Base-by-base conservation (phyloP, 1,284 basidiomycete genomes). In the Puccinia hordei region DNA sequence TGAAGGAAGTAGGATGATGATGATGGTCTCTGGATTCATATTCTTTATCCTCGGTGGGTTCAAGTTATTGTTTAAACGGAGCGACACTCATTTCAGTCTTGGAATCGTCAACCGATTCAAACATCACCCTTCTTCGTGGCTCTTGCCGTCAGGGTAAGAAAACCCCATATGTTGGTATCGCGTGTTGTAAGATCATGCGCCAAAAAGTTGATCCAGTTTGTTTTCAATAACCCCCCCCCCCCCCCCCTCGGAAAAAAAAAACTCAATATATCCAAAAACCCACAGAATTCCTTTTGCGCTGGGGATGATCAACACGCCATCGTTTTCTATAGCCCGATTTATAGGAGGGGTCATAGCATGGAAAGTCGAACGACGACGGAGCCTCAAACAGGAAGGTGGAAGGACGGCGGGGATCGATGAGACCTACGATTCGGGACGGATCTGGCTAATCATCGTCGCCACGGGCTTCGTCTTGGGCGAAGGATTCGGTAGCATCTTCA, bases 401-500 rank as follows among this genome's bases (percentile, higher is more conserved):
- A 86, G 87, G 78, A 66, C 72, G 30, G 83, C 79, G 46, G 81
- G 71, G 74, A 78, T 73, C 80, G 81, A 68, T 91, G 90, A 33
- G 35, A 66, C n/a, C 24, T 66, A 46, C 24, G 63, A 66, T 46
- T 66, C 63, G 24, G n/a, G 63, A 0, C 38, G 63, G 84, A 94
- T 92, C 82, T 89, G 88, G 69, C 88, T 95, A 72, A 92, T 98
- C 83, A 90, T 98, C 49, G 88, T 97, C 44, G 96, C 95, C 4
- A 94, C 92, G 84, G 95, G 95, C 0, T 97, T 98, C 84, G 96
- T 98, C 38, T 88, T 98, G 24, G 95, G 95, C 38, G 95, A 98
- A 82, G 88, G 95, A 1, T 91, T 97, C 55, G 88, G 93, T 33
- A 95, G 93, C 84, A 90, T 98, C 63, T 86, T 95, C 41, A 90